These are phyloP conservation scores for Chalciporus piperatus DNA, from an alignment of 768 basidiomycete genomes.

Conservation along the genomic window DNA sequence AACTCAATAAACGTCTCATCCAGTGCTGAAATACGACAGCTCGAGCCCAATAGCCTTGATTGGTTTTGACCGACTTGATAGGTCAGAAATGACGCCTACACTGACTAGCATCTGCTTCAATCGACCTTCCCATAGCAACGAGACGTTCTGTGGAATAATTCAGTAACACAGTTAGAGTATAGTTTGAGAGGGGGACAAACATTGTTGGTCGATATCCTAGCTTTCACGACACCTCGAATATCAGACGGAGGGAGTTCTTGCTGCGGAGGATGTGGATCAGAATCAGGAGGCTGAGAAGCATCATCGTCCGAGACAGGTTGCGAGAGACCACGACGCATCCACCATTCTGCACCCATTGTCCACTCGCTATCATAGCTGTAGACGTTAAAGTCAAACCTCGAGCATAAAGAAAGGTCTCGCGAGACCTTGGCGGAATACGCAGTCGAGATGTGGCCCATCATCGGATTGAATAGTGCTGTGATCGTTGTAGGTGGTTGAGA, in stretches of 20 bases:
- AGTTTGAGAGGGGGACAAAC: conserved; percentile 50
- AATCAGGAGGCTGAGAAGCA: not conserved
- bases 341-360: conserved; percentile 96
- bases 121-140: conserved; percentile 92
- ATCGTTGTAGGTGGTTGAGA: conserved; percentile 91
- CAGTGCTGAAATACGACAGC: conserved; percentile 86
- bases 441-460: conserved; percentile 89
- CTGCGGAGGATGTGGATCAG: conserved; percentile 10
- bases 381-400: conserved; percentile 93
- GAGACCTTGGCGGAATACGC: conserved; percentile 90
- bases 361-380: conserved; percentile 97
- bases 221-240: conserved; percentile 83
- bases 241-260: conserved; percentile 25
- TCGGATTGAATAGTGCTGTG: conserved; percentile 92
- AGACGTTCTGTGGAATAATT: conserved; percentile 60
- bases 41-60: conserved; percentile 91
- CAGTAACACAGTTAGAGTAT: not conserved
- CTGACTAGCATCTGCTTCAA: conserved; percentile 87
- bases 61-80: conserved; percentile 80
- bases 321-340: conserved; percentile 64
- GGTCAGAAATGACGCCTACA: conserved; percentile 87
- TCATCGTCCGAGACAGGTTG: conserved; percentile 21
- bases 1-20: conserved; percentile 14
- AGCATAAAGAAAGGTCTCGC: conserved; percentile 79
- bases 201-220: conserved; percentile 84